Percentiles rank a stretch among this genome's conserved stretches.
phyloP scores from a whole-genome alignment of 257 asterid species.

The Solanum arcanum region DNA sequence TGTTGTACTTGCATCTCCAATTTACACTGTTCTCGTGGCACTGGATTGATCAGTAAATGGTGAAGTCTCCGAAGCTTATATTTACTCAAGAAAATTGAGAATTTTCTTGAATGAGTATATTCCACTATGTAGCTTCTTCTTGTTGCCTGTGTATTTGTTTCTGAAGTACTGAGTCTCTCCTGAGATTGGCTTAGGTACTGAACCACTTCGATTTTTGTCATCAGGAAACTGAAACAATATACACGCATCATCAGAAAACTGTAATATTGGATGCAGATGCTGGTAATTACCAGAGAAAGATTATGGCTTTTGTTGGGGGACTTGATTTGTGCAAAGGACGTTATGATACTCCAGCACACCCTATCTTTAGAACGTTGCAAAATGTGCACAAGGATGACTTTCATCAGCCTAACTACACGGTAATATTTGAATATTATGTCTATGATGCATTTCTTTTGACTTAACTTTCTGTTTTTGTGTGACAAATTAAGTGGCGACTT shows the following conservation, averaged over 20 bases:
- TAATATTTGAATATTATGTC: slow-evolving; percentile 14
- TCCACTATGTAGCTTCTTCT: neutral
- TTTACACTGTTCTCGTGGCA: neutral
- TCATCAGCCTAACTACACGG: slow-evolving; percentile 82
- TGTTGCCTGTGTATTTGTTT: neutral
- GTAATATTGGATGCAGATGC: slow-evolving; percentile 74
- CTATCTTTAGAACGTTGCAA: slow-evolving; percentile 49
- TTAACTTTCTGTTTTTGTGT: neutral
- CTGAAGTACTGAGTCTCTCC: neutral
- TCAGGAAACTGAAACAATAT: slow-evolving; percentile 88
- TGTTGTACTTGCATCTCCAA: neutral
- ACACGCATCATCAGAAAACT: slow-evolving; percentile 93
- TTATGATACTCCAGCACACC: slow-evolving; percentile 77
- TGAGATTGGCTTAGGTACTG: neutral
- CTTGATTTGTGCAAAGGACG: slow-evolving; percentile 88
- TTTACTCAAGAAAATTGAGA: neutral
- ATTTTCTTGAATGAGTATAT: neutral
- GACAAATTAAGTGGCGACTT: neutral
- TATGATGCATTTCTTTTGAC: neutral
- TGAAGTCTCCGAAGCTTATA: neutral
- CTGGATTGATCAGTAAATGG: neutral
- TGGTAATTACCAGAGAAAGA: slow-evolving; percentile 40
- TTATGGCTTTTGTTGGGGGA: slow-evolving; percentile 81
- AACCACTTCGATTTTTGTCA: slow-evolving; percentile 1
- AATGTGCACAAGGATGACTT: slow-evolving; percentile 73